Evolutionary conservation across 2,329 filamentous ascomycete species (phyloP), one percentile per base, ranked within the genome.

Genomic region (Sporothrix brasiliensis): DNA sequence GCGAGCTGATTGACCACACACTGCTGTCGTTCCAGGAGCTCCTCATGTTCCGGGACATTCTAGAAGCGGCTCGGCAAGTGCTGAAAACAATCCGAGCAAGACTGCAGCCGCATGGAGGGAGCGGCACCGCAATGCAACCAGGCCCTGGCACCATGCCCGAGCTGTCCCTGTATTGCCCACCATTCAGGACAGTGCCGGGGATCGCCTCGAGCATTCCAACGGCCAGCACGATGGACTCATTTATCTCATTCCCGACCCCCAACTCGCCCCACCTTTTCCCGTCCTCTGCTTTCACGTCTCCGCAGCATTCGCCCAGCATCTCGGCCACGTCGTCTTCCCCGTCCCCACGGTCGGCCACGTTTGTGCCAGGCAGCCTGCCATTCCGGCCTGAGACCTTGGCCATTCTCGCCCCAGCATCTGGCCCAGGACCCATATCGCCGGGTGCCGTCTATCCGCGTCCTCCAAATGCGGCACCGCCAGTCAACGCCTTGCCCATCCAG

Each of bases 1-100:
- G n/a, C 1, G 56, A 73, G 61, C 71, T 74, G 2, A 58, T 74
- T 30, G 13, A 27, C 3, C 61, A 49, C 39, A 74, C 72, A 34
- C 30, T 69, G 9, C 19, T 24, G 21, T 68, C 66, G 2, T 58
- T 73, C 4, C 58, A 61, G 4, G 60, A 67, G 14, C 66, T 68
- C 1, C 70, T 70, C 1, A 61, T 69, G 4, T 69, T 73, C 6
- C 21, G n/a, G 1, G 66, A 69, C 4, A 54, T 72, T 24, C 54
- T 72, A 16, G 68, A 72, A 13, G 71, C 71, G 4, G 72, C 71
- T 4, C 68, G 70, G 49, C 70, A 61, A 16, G 66, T 73, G 21
- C 66, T 74, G 4, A 34, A 44, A 3, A 41, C 47, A 11, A 60
- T 72, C 11, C 67, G 69, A 34, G n/a, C n/a, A 2, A 68, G 11